These are phyloP conservation scores for Hepatocystis sp. DNA, from an alignment of 169 alveolate genomes.

Conservation along the genomic window DNA sequence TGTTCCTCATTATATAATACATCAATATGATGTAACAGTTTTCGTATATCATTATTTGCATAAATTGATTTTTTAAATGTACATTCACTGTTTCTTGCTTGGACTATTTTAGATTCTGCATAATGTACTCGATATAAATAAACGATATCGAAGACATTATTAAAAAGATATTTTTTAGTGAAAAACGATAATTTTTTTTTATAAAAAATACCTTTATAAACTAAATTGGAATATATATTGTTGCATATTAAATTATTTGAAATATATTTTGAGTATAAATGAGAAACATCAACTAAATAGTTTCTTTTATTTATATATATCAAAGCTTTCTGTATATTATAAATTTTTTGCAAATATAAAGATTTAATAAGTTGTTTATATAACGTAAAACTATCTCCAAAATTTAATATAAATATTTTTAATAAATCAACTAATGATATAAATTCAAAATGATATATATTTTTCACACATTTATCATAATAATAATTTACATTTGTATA, in stretches of 20 bases:
- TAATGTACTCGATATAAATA: constrained; percentile 27
- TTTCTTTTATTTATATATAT: constrained; percentile 22
- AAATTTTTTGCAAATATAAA: constrained; percentile 42
- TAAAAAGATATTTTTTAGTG: constrained; percentile 25
- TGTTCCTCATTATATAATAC: constrained; percentile 1
- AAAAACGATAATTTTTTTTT: constrained; percentile 48
- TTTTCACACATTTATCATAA: constrained; percentile 54
- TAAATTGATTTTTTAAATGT: not conserved
- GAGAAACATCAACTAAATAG: constrained; percentile 48
- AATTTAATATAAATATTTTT: constrained; percentile 50
- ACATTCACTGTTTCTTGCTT: not conserved
- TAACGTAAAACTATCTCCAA: constrained; percentile 23
- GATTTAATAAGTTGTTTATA: constrained; percentile 56
- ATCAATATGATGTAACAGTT: constrained; percentile 5
- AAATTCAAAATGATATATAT: constrained; percentile 37
- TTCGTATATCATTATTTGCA: not conserved
- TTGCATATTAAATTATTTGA: constrained; percentile 26
- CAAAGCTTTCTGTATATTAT: constrained; percentile 25
- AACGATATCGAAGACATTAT: constrained; percentile 33
- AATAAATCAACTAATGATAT: constrained; percentile 56
- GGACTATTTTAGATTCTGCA: not conserved
- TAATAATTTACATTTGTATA: constrained; percentile 66
- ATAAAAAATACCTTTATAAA: constrained; percentile 64
- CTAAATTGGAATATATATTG: constrained; percentile 39
- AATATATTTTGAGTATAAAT: constrained; percentile 37